Percentiles rank a stretch among this genome's conserved stretches.
Evolutionary conservation across 495 filamentous ascomycete species (phyloP).

Genomic region (Penicillium salamii): DNA sequence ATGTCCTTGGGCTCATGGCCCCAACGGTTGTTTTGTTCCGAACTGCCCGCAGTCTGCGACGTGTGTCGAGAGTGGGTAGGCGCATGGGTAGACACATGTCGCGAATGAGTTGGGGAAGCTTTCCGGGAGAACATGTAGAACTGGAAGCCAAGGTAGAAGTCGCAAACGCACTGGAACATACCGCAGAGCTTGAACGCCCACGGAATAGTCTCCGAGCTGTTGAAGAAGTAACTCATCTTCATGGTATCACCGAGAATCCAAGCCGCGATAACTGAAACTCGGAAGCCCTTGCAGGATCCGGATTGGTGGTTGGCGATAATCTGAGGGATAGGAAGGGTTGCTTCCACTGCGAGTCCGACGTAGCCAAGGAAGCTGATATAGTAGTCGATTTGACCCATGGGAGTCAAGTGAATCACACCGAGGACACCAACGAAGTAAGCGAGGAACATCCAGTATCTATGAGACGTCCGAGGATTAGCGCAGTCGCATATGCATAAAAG

Average conservation of each 20-base stretch:
- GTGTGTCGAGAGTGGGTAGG: conserved; percentile 1
- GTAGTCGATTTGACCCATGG: conserved; percentile 54
- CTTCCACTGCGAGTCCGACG: conserved; percentile 84
- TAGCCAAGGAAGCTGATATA: conserved; percentile 77
- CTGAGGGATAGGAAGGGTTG: conserved; percentile 85
- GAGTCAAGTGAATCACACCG: conserved; percentile 66
- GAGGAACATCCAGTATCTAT: conserved; percentile 86
- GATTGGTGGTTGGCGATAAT: conserved; percentile 75
- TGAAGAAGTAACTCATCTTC: conserved; percentile 95
- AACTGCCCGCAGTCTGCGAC: conserved; percentile 19
- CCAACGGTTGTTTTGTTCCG: conserved; percentile 26
- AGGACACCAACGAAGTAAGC: conserved; percentile 65
- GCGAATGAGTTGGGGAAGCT: background rate
- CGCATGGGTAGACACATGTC: background rate
- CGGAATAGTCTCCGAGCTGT: conserved; percentile 66
- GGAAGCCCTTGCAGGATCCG: conserved; percentile 84
- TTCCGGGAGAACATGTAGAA: conserved; percentile 78
- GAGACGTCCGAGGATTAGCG: conserved; percentile 7
- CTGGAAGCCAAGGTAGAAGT: conserved; percentile 78
- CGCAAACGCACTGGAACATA: conserved; percentile 85
- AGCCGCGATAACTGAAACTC: conserved; percentile 76
- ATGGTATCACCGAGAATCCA: conserved; percentile 91
- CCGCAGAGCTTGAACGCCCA: conserved; percentile 90
- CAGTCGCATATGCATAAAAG: too few relatives aligned
- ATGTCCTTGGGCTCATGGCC: conserved; percentile 42